These are phyloP conservation scores for Marchantia polymorpha DNA, from an alignment of 225 moss, liverwort and hornwort genomes.

Conservation along the genomic window DNA sequence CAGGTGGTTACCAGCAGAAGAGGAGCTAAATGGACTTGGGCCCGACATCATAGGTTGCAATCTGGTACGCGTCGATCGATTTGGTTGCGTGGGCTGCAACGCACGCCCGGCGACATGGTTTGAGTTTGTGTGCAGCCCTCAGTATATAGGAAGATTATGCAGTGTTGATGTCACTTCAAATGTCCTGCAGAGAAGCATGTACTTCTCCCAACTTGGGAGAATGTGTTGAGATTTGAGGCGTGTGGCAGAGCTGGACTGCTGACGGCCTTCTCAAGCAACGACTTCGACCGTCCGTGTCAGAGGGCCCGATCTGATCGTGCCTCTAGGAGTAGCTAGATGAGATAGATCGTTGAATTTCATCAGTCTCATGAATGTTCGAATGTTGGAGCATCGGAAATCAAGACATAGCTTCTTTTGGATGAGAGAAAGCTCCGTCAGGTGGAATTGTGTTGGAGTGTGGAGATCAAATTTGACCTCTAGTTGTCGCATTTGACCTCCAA, in stretches of 20 bases:
- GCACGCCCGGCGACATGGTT: background rate
- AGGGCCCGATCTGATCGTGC: background rate
- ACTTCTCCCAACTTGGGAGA: background rate
- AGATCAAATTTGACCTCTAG: background rate
- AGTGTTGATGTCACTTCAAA: background rate
- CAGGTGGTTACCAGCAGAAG: background rate
- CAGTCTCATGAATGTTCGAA: background rate
- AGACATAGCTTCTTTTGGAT: background rate
- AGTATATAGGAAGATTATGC: background rate
- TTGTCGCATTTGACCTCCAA: background rate
- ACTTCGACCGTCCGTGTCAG: background rate
- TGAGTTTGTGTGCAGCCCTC: background rate
- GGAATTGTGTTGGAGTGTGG: background rate
- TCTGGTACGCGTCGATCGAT: background rate
- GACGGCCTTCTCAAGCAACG: background rate
- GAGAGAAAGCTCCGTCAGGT: background rate
- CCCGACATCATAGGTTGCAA: background rate
- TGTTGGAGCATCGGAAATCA: background rate
- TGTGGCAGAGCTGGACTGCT: background rate
- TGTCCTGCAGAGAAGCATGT: background rate
- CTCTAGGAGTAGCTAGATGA: background rate
- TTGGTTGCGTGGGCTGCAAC: background rate
- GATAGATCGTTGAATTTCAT: background rate
- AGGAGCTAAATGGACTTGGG: background rate
- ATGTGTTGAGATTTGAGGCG: background rate